Base-by-base conservation (phyloP, 2,329 filamentous ascomycete species). In the Penicillium sp. region DNA sequence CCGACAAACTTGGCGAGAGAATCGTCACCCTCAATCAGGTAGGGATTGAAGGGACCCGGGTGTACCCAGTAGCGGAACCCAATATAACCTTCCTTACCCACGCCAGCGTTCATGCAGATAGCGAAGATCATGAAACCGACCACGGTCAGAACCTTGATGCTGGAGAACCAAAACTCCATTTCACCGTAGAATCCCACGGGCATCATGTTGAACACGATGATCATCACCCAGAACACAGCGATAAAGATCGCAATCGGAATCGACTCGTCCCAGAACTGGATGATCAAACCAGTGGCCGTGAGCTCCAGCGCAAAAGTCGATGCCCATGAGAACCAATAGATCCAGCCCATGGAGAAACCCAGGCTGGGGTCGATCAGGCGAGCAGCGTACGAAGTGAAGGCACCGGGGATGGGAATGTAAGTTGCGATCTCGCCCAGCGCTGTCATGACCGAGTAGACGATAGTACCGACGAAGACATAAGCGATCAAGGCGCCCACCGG, bases 321-420 rank as follows among this genome's bases (percentile, higher is more conserved):
- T 18, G 86, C 82, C 88, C 88, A 93, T 39, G 84, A 87, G 69
- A 92, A 92, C 87, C 88, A 92, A 75, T 93, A 93, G 59, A 91
- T 87, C 89, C 89, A 93, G 27, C 90, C 90, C 82, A 92, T 89
- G 27, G 89, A 82, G 68, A 92, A 92, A 9, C 88, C 89, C 54
- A 91, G 77, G 50, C 86, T 87, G 14, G 85, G 87, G 66, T 90
- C 87, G 61, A 91, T 82, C 69, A 93, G 91, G 16, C 90, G 88
- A 46, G 86, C 83, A 22, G 90, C 89, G 67, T 92, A 93, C 37
- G 87, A 83, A 47, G 89, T 90, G 72, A 93, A 93, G 35, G 89
- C 87, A 58, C 89, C 91, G 19, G 88, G 81, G 37, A 92, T 86
- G 11, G 91, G 91, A 27, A 93, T 87, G 68, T 87, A 91, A 7